Evolutionary conservation across 306 rosid genomes (phyloP), one percentile per base, ranked within the genome.

Genomic region (Styphnolobium japonicum): DNA sequence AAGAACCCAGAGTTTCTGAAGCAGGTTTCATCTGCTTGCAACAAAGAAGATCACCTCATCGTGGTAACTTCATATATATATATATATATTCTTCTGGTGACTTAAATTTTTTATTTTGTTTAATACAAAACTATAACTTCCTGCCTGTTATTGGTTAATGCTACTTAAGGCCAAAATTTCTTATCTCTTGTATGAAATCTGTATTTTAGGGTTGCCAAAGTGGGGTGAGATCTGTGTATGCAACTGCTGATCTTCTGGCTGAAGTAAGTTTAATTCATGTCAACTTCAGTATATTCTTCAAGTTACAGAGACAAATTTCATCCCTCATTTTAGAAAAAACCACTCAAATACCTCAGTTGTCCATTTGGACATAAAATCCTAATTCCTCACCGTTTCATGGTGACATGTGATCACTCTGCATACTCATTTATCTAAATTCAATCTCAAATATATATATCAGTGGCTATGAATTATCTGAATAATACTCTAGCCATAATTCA

Each of bases 31-130:
- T 78, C 88, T 63, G 67, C 83, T 46, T 89, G 81, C 71, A 82
- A 76, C 75, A 90, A 91, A 90, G 93, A 91, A 53, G 94, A 95
- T 49, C 87, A 21, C 25, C 48, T 95, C 73, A 67, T 93, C 15
- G 97, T 95, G 97, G 99, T 95, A 92, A 66, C 25, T 45, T 82
- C n/a, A n/a, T n/a, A n/a, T n/a, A n/a, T n/a, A n/a, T n/a, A n/a
- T n/a, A n/a, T n/a, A n/a, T 9, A 10, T 57, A 6, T 21, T 53
- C 10, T 43, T 39, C 69, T 18, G 4, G 67, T 18, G 12, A 8
- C 42, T 22, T 29, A 29, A 37, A 36, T 10, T 36, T 33, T 46
- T 37, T 4, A 62, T 66, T 81, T 82, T 88, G n/a, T 83, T 14
- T 65, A 77, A 34, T 81, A 78, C 18, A 86, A 80, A 70, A 84